Conservation (phyloP, 2,329 filamentous ascomycete species). For the Hirsutella minnesotensis region DNA sequence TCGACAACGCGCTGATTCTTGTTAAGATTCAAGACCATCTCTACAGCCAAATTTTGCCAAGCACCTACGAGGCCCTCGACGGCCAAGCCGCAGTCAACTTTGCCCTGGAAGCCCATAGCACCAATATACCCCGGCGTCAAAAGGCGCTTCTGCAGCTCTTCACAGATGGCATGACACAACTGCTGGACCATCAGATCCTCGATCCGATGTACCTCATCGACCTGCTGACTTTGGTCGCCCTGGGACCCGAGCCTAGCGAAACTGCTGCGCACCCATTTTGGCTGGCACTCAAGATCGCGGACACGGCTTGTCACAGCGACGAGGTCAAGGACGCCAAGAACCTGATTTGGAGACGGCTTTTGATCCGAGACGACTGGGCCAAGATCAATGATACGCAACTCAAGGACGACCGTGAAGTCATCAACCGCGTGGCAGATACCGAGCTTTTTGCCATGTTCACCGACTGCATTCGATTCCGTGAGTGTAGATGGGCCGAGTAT, state of each 20-base stretch:
- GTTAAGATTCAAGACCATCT: constrained; percentile 71
- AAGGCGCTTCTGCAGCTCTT: constrained; percentile 60
- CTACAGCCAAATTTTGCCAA: constrained; percentile 57
- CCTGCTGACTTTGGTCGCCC: constrained; percentile 61
- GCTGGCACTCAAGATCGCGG: constrained; percentile 53
- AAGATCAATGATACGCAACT: constrained; percentile 65
- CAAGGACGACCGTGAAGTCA: constrained; percentile 58
- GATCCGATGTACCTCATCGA: constrained; percentile 57
- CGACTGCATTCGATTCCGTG: constrained; percentile 53
- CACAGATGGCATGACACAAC: constrained; percentile 53
- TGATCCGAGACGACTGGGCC: constrained; percentile 76
- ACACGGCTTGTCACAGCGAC: constrained; percentile 40
- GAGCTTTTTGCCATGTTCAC: constrained; percentile 56
- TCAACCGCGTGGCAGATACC: constrained; percentile 51
- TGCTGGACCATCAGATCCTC: constrained; percentile 63
- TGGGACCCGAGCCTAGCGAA: constrained; percentile 34
- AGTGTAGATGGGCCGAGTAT: constrained; percentile 17
- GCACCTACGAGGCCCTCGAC: constrained; percentile 64
- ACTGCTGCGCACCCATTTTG: constrained; percentile 60
- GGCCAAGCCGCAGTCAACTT: constrained; percentile 66
- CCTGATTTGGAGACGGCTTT: constrained; percentile 78
- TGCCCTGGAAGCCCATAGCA: constrained; percentile 56
- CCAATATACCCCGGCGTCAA: constrained; percentile 43
- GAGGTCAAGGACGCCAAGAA: constrained; percentile 46
- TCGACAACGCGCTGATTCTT: constrained; percentile 54